These are phyloP conservation scores for Dictyostelium brefeldianum DNA, from an alignment of 78 protist species.

Conservation along the genomic window DNA sequence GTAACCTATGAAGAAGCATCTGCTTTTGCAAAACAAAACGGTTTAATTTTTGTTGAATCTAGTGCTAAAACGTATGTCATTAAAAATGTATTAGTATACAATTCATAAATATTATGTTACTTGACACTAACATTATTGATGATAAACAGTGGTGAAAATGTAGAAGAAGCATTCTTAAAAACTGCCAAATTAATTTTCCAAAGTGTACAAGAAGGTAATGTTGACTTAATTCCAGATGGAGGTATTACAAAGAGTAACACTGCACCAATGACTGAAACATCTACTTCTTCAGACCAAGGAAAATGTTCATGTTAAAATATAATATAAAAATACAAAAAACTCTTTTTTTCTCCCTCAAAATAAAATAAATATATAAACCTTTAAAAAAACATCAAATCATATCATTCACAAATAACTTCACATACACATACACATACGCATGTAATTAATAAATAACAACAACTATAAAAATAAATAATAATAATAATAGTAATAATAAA, in stretches of 20 bases:
- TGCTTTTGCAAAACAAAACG: conserved; percentile 82
- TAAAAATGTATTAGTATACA: not conserved
- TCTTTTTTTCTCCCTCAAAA: too few species aligned
- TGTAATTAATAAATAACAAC: too few species aligned
- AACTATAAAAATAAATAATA: too few species aligned
- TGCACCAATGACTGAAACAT: not conserved
- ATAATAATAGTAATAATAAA: too few species aligned
- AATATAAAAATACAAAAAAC: not conserved
- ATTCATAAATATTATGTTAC: not conserved
- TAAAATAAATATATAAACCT: too few species aligned
- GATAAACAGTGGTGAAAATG: conserved; percentile 68
- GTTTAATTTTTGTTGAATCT: conserved; percentile 75
- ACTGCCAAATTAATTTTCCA: conserved; percentile 86
- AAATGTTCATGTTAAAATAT: not conserved
- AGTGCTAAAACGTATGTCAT: conserved; percentile 76
- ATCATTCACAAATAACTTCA: too few species aligned
- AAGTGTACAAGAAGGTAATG: conserved; percentile 80
- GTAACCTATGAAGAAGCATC: conserved; percentile 87
- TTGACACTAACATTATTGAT: not conserved
- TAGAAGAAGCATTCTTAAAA: conserved; percentile 86
- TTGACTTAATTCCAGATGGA: conserved; percentile 79
- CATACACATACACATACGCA: too few species aligned
- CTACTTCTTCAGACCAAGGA: not conserved
- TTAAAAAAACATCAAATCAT: too few species aligned
- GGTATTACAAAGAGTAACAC: conserved; percentile 37